Base-by-base conservation (phyloP, 2,329 filamentous ascomycete species). In the Neopestalotiopsis rosae region DNA sequence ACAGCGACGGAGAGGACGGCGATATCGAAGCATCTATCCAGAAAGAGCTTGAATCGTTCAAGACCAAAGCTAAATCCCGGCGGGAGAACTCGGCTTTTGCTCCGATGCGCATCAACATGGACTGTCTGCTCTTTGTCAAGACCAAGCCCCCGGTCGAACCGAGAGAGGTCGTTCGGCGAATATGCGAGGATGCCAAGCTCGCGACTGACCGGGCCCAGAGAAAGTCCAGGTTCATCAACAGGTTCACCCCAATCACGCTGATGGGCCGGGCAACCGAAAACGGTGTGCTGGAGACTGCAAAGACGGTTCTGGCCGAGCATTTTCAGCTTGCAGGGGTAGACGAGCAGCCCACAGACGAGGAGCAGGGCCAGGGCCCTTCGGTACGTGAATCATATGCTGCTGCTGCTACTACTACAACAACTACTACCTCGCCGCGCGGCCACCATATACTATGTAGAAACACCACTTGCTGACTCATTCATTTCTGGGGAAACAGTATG, bases 1-100 rank as follows among this genome's bases (percentile, higher is more conserved):
- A 80, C 3, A 82, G 83, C 6, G 83, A 83, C 5, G 82, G 82
- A 20, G 85, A 85, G 0, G 80, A 79, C 14, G 81, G 81, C n/a
- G 92, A 94, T 73, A 94, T 96, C 73, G 93, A 94, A 76, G 85
- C 88, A 5, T 87, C 90, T 34, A 93, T 96, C 73, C 79, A 89
- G 73, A 90, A 89, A 76, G 94, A 96, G 80, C 79, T 96, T n/a
- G 86, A 86, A 34, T 85, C 82, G 2, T 87, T 94, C 74, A 89
- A 87, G 67, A 75, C 81, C 52, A 74, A 80, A 38, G 76, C 75
- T n/a, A 78, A 79, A 61, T 78, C 84, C 69, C 75, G 77, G 66
- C 79, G 78, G 32, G 81, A 84, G 68, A 83, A 83, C 67, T 79
- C 86, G 17, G 75, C 82, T 17, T 90, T 91, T 73, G 83, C 83